Evolutionary conservation across 2,329 filamentous ascomycete species (phyloP).

Genomic region (Orbilia brochopaga): DNA sequence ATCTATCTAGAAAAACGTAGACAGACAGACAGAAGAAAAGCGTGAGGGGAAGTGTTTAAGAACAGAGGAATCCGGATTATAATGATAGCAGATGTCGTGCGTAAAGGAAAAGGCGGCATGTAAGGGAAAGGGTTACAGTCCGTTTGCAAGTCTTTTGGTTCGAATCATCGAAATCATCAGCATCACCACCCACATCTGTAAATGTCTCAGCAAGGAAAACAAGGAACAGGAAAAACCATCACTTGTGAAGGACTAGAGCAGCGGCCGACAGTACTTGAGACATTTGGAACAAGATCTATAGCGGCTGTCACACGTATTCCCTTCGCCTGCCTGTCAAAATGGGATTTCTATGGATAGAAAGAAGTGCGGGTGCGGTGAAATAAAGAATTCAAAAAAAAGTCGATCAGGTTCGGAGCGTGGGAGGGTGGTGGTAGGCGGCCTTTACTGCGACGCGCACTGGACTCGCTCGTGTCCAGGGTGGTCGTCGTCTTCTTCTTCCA

Average conservation of each 20-base stretch:
- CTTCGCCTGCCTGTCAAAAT: neutral
- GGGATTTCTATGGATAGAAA: constrained; percentile 3
- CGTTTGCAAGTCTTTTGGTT: constrained; percentile 12
- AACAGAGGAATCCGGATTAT: constrained; percentile 32
- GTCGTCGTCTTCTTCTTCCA: constrained; percentile 80
- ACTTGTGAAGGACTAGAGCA: neutral
- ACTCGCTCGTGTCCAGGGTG: constrained; percentile 75
- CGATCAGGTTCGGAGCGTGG: neutral
- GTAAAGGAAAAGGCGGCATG: constrained; percentile 5
- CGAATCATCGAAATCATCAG: constrained; percentile 5
- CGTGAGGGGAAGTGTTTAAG: too few relatives aligned
- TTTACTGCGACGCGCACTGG: constrained; percentile 86
- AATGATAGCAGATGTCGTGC: neutral
- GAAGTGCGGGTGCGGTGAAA: neutral
- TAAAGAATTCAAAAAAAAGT: neutral
- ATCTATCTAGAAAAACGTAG: constrained; percentile 48
- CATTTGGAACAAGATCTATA: constrained; percentile 11
- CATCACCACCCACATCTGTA: constrained; percentile 8
- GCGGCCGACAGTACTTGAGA: neutral
- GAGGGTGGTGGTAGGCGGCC: constrained; percentile 8
- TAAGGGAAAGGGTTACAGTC: constrained; percentile 21
- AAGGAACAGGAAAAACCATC: constrained; percentile 12
- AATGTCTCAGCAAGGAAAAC: constrained; percentile 28
- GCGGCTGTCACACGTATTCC: neutral
- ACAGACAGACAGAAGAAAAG: constrained; percentile 35